phyloP scores from a whole-genome alignment of 192 early-diverging fungal genomes.

The Mortierella alpina region DNA sequence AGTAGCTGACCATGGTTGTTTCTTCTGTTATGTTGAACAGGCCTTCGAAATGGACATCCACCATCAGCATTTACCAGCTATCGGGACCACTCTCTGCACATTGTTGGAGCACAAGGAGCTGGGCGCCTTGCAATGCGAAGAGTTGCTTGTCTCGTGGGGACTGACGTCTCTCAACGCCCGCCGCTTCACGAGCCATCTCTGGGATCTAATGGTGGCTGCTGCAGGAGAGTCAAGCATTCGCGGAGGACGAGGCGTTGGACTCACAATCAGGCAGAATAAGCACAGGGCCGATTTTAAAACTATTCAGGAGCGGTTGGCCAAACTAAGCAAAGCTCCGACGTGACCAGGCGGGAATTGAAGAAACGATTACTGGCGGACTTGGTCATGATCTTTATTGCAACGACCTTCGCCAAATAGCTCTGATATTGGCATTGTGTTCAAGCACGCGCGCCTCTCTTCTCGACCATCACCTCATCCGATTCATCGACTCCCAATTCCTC shows the following conservation, averaged over 20 bases:
- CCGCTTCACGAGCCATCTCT: conserved; percentile 36
- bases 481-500: conserved; percentile 68
- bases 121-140: conserved; percentile 19
- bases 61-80: conserved; percentile 11
- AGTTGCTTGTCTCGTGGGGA: conserved; percentile 35
- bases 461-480: conserved; percentile 55
- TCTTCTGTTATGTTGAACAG: conserved; percentile 8
- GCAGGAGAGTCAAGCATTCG: conserved; percentile 33
- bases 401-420: too few species aligned
- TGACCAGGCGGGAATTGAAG: too few species aligned
- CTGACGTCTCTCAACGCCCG: conserved; percentile 29
- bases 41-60: conserved; percentile 41
- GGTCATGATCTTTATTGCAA: too few species aligned
- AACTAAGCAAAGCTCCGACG: conserved; percentile 10
- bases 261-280: conserved; percentile 24
- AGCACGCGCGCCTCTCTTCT: conserved; percentile 47
- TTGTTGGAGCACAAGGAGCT: conserved; percentile 24
- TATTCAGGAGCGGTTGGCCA: neutral
- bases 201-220: conserved; percentile 38
- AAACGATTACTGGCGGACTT: too few species aligned
- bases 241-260: conserved; percentile 16
- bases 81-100: conserved; percentile 24
- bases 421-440: neutral
- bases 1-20: neutral
- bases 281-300: conserved; percentile 12